These are phyloP conservation scores for Saccharomycodes ludwigii DNA, from an alignment of 805 yeast genomes.

Conservation along the genomic window DNA sequence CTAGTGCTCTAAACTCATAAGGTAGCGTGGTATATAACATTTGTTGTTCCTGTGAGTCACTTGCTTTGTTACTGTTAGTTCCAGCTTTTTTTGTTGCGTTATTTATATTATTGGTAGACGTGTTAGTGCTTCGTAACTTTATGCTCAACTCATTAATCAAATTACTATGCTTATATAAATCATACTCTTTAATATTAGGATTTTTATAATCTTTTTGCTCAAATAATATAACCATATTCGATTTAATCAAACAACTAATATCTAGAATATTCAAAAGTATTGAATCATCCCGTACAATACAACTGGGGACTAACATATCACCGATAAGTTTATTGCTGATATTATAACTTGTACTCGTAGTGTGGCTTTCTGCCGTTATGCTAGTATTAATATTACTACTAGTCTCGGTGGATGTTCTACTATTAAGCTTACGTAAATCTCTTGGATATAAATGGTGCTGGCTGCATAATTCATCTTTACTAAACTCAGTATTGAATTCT, in stretches of 20 bases:
- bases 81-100: slow-evolving; percentile 7
- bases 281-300: slow-evolving; percentile 63
- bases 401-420: slow-evolving; percentile 1
- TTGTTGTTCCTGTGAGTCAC: no score
- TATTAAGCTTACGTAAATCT: slow-evolving; percentile 7
- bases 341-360: neutral
- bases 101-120: slow-evolving; percentile 13
- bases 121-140: slow-evolving; percentile 8
- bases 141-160: slow-evolving; percentile 7
- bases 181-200: neutral
- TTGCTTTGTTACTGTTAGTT: slow-evolving; percentile 24
- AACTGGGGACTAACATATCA: slow-evolving; percentile 58
- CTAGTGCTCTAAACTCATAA: slow-evolving; percentile 85
- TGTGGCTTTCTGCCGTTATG: neutral
- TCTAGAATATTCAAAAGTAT: slow-evolving; percentile 67
- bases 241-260: slow-evolving; percentile 67
- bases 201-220: slow-evolving; percentile 26
- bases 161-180: slow-evolving; percentile 5
- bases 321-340: neutral
- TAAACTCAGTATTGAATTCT: slow-evolving; percentile 4
- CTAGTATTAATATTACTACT: neutral
- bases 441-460: slow-evolving; percentile 4
- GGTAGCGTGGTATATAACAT: no score
- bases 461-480: slow-evolving; percentile 5
- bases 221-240: slow-evolving; percentile 62